phyloP scores from a whole-genome alignment of 768 basidiomycete species.

The Pleurotus cornucopiae region DNA sequence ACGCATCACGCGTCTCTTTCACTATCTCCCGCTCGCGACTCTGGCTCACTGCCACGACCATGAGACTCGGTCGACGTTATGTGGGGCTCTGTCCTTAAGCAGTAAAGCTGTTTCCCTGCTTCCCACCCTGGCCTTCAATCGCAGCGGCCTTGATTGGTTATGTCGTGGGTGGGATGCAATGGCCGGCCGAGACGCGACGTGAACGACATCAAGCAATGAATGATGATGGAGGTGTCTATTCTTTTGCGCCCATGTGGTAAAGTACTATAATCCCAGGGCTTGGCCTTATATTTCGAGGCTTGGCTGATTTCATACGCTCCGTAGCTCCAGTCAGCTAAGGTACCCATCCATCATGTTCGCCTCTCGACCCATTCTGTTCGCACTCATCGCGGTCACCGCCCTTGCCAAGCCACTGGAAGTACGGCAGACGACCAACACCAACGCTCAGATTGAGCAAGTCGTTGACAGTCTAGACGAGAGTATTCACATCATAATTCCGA shows the following conservation, averaged over 20 bases:
- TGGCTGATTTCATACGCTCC: background rate
- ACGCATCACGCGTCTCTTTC: conserved; percentile 2
- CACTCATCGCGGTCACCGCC: conserved; percentile 22
- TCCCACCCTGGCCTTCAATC: background rate
- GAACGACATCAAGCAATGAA: background rate
- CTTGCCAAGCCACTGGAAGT: conserved; percentile 23
- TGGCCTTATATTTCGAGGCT: conserved; percentile 3
- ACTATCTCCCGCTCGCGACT: background rate
- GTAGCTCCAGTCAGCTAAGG: background rate
- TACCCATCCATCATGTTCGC: conserved; percentile 21
- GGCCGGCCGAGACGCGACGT: background rate
- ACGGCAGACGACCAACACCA: conserved; percentile 30
- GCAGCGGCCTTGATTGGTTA: background rate
- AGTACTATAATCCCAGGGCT: background rate
- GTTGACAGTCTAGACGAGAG: conserved; percentile 21
- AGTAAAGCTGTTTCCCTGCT: background rate
- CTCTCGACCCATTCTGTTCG: conserved; percentile 20
- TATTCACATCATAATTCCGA: conserved; percentile 18
- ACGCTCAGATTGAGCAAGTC: conserved; percentile 21
- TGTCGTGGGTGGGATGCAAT: background rate
- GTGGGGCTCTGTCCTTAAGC: background rate
- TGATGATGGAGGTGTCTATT: background rate
- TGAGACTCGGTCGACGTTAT: background rate
- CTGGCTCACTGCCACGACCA: conserved; percentile 2
- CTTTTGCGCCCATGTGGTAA: background rate